Base-by-base conservation (phyloP, 108 stramenopile species). In the Cyclotella kingstonii region DNA sequence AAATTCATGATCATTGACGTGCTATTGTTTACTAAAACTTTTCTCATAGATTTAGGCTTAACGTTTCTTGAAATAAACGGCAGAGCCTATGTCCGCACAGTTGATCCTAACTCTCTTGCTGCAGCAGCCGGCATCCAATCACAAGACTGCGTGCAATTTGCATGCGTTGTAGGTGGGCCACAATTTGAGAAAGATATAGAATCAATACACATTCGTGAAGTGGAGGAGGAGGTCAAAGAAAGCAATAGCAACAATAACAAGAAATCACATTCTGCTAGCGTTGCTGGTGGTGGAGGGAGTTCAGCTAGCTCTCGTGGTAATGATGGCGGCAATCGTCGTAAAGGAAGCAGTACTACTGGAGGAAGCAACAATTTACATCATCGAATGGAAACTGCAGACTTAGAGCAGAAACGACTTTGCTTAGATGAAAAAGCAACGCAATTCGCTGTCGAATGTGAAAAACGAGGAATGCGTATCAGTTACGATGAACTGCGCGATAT, bases 31-130 rank as follows among this genome's bases (percentile, higher is more conserved):
- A 54, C 10, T 6, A 39, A 12, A 10, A 25, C 35, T 0, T 51
- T 52, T 18, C 51, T 17, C 49, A 44, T 12, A 61, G 77, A 80
- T 31, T 50, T 81, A 36, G 86, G 89, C n/a, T 52, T 90, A 60
- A 82, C 89, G 10, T 89, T 88, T 57, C 41, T 87, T 11, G 84
- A 93, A 60, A 84, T 93, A 43, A 86, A 87, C 29, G 84, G 73
- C 12, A 70, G 87, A 23, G 87, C 91, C 19, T 89, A 89, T 51
- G 83, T 93, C 57, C 79, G 80, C 27, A 63, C 80, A 8, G 83
- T 93, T 2, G 70, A 73, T 15, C 68, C 70, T 4, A 63, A 35
- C 18, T 80, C 78, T 1, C 49, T 36, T 1, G 91, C 87, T 0
- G 81, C 52, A 14, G 31, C 28, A 21, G 75, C 84, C 19, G 91